Base-by-base conservation (phyloP, 2,329 filamentous ascomycete species). In the Calonectria pteridis region DNA sequence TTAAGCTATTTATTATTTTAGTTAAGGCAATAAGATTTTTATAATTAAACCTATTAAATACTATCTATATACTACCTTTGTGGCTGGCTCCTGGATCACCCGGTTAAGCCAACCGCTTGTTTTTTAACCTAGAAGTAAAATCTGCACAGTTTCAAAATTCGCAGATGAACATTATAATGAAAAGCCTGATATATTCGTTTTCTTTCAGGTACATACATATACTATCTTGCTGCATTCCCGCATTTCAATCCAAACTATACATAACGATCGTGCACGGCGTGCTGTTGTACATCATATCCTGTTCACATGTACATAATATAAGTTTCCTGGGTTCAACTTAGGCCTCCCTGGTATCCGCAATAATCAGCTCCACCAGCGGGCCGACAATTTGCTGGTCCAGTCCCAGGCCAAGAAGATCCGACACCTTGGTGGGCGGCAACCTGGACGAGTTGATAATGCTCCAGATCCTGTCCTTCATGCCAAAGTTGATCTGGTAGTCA, bases 401-500 rank as follows among this genome's bases (percentile, higher is more conserved):
- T 5, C 49, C 62, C 20, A 71, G 26, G 23, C 35, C 37, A 3
- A 28, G 2, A 1, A 71, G 62, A 13, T 46, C 50, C 3, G 35
- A 63, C 1, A 59, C 55, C 35, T 71, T 71, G 26, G 14, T 40
- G 29, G 16, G 40, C 16, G 59, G 18, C 28, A 62, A 35, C n/a
- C 37, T 18, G 6, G 37, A 40, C 16, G 49, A 53, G 11, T 35
- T 20, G 13, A 65, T 28, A 26, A 71, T 66, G 7, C 11, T 20
- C 69, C 69, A 71, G n/a, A 71, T 50, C n/a, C 35, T 66, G 37
- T 71, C 69, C 50, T 71, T 71, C 43, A 49, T 28, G 10, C 46
- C 59, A 40, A 71, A 71, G 20, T 71, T 40, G 23, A 66, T 51
- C 35, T 71, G 69, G 62, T 33, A 71, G 28, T 71, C 62, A 14